A percentile compares a stretch with the other conserved stretches of the same genome.
These are phyloP conservation scores for Auricularia sp. DNA, from an alignment of 768 basidiomycete genomes.

Conservation along the genomic window DNA sequence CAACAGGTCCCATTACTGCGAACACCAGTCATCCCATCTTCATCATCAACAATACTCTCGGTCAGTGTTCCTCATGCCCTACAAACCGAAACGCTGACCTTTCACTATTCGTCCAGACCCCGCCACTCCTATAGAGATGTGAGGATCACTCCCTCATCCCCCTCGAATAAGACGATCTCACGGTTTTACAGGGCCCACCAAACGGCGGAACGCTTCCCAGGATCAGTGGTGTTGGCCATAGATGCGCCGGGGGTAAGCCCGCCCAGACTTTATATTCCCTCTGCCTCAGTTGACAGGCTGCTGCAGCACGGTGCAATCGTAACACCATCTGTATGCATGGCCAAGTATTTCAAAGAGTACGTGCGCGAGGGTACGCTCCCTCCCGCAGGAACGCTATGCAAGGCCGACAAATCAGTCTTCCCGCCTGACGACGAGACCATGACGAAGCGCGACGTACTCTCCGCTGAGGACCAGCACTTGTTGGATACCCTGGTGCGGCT, in stretches of 20 bases:
- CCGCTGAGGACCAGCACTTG: not conserved
- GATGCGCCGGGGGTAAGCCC: not conserved
- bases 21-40: no score
- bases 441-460: not conserved
- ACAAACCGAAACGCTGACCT: no score
- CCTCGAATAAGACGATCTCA: no score
- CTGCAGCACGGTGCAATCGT: not conserved
- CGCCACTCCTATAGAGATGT: no score
- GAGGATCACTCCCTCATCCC: no score
- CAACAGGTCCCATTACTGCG: no score
- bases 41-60: not conserved
- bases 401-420: constrained; percentile 10
- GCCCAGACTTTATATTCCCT: not conserved
- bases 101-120: no score
- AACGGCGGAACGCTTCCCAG: not conserved
- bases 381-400: constrained; percentile 15
- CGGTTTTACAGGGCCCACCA: not conserved
- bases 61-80: not conserved
- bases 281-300: not conserved
- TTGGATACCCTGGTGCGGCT: no score
- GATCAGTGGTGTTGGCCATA: not conserved
- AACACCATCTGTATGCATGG: constrained; percentile 11
- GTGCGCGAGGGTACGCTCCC: constrained; percentile 18
- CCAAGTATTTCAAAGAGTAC: constrained; percentile 14
- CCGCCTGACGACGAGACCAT: not conserved